A percentile compares a stretch with the other conserved stretches of the same genome.
These are phyloP conservation scores for Colletotrichum aenigma DNA, from an alignment of 2,329 filamentous ascomycete species.

Conservation along the genomic window DNA sequence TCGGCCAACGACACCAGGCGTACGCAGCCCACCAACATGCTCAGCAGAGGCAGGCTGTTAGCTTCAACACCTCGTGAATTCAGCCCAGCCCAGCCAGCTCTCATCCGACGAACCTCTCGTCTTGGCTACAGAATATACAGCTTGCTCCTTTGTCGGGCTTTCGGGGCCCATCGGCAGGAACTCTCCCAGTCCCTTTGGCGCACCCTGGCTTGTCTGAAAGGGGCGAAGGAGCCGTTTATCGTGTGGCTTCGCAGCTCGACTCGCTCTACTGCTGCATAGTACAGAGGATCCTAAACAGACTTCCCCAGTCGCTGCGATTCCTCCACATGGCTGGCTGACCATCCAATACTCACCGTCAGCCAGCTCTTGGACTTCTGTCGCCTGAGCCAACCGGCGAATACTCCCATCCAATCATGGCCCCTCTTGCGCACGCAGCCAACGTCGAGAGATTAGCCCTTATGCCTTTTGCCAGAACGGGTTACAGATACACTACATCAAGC, in stretches of 20 bases:
- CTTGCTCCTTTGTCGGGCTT: neutral
- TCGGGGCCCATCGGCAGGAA: neutral
- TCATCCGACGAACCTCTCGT: neutral
- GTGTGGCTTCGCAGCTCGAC: constrained; percentile 2
- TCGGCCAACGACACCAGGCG: neutral
- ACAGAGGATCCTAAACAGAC: neutral
- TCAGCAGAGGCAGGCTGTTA: neutral
- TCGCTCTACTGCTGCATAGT: neutral
- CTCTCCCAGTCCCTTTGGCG: neutral
- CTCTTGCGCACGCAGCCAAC: neutral
- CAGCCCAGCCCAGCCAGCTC: constrained; percentile 10
- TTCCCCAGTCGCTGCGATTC: neutral
- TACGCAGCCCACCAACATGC: neutral
- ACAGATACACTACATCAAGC: neutral
- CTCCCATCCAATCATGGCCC: neutral
- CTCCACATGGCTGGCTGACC: constrained; percentile 13
- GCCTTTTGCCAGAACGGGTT: neutral
- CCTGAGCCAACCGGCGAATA: neutral
- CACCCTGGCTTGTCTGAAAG: neutral
- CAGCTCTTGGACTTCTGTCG: neutral
- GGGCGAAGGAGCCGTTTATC: constrained; percentile 6
- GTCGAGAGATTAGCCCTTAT: neutral
- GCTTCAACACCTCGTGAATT: neutral
- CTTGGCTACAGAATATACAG: neutral
- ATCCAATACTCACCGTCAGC: neutral